phyloP scores from a whole-genome alignment of 768 basidiomycete species.

The Lentinula sp. region DNA sequence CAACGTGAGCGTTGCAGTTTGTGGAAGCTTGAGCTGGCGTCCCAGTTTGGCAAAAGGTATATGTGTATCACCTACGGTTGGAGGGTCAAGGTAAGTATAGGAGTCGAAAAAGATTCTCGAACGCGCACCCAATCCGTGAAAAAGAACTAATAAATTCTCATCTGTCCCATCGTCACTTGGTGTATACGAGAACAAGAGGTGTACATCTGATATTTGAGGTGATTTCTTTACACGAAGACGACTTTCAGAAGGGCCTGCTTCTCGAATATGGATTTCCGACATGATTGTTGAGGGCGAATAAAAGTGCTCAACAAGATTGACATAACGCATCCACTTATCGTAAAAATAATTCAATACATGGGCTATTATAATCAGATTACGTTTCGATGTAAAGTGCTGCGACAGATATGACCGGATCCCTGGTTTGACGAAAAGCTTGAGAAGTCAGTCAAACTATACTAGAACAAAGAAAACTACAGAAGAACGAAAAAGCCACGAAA shows the following conservation, averaged over 20 bases:
- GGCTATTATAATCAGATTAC: too few relatives aligned
- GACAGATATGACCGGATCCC: too few relatives aligned
- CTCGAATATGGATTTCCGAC: conserved; percentile 29
- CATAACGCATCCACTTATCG: too few relatives aligned
- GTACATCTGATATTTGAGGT: conserved; percentile 39
- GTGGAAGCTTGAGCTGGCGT: conserved; percentile 72
- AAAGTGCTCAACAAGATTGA: too few relatives aligned
- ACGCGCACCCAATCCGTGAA: conserved; percentile 77
- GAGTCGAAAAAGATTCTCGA: background rate
- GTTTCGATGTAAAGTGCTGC: too few relatives aligned
- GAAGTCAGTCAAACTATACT: background rate
- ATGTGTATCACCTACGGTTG: conserved; percentile 70
- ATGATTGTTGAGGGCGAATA: background rate
- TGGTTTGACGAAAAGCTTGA: too few relatives aligned
- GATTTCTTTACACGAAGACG: conserved; percentile 38
- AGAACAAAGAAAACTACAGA: background rate
- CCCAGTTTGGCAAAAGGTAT: conserved; percentile 73
- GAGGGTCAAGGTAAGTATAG: background rate
- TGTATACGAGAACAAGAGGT: conserved; percentile 58
- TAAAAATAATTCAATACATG: too few relatives aligned
- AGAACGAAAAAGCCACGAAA: background rate
- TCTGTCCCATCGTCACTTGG: conserved; percentile 81
- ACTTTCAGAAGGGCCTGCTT: conserved; percentile 14
- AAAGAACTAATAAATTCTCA: conserved; percentile 76
- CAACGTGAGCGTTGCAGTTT: conserved; percentile 80